Evolutionary conservation across 2,329 filamentous ascomycete genomes (phyloP), one percentile per base, ranked within the genome.

Genomic region (Penicillium polonicum): DNA sequence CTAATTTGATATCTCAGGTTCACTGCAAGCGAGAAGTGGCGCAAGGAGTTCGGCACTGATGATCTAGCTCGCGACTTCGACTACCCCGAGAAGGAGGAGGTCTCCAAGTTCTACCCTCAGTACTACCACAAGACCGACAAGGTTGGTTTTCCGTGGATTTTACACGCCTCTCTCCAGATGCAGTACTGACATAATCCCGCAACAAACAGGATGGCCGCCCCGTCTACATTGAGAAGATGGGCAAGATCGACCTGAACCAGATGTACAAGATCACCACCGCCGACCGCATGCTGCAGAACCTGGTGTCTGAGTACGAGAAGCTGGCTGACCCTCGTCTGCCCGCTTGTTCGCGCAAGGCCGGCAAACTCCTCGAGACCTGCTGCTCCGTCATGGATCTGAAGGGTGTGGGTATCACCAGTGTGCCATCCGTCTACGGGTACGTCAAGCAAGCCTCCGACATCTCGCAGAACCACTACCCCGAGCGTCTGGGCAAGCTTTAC

Each of bases 361-460:
- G 90, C 69, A 85, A 88, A 71, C 87, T 99, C 57, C 88, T 97
- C 70, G 94, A 99, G 82, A 99, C 94, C 25, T 97, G 91, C 82
- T 97, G 94, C 87, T 93, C 90, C 64, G 92, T 99, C 79, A 94
- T 97, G 88, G 94, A 99, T 78, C 84, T 97, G 76, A 96, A 96
- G 82, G 92, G 92, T 61, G 92, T 99, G 25, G 91, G 91, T 58
- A 79, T 97, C 68, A 83, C 82, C 74, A 94, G 89, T 78, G 87
- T 91, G 43, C 84, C 86, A 61, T 88, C 89, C 60, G 93, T 97
- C 58, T 96, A 95, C 81, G 84, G 86, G 54, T 97, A 97, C 80
- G 85, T 99, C 67, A 86, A 86, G 70, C 85, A 89, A 74, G 92
- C 91, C 45, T 94, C 91, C 35, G 87, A 81, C 74, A 90, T 99